Conservation (phyloP, 768 basidiomycete genomes). For the Termitomyces sp. region DNA sequence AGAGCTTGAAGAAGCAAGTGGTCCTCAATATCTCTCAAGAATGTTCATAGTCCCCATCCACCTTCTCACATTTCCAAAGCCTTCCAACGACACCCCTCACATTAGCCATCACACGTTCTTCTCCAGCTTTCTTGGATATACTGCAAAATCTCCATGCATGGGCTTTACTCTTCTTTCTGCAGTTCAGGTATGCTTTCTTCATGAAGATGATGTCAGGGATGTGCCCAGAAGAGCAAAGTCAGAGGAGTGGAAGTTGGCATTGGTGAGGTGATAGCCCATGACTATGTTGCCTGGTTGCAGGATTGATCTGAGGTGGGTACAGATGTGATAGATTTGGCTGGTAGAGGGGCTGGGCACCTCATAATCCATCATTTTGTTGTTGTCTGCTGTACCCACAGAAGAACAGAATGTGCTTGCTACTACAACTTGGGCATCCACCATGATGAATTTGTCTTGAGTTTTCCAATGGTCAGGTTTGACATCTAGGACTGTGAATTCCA, state of each 20-base stretch:
- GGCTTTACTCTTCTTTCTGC: slow-evolving; percentile 85
- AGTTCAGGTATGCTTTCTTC: slow-evolving; percentile 92
- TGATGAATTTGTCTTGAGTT: slow-evolving; percentile 72
- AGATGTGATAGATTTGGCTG: slow-evolving; percentile 30
- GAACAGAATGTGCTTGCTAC: slow-evolving; percentile 76
- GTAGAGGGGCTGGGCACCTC: no score
- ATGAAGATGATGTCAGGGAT: slow-evolving; percentile 92
- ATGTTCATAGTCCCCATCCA: slow-evolving; percentile 96
- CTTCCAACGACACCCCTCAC: slow-evolving; percentile 84
- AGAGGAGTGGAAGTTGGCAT: slow-evolving; percentile 91
- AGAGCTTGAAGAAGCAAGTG: slow-evolving; percentile 19
- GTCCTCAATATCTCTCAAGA: slow-evolving; percentile 92
- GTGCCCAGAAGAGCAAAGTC: slow-evolving; percentile 70
- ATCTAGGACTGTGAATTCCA: no score
- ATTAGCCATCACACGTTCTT: slow-evolving; percentile 75
- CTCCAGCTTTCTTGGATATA: slow-evolving; percentile 89
- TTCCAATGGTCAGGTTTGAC: slow-evolving; percentile 22
- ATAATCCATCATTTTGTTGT: no score
- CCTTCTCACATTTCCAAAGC: slow-evolving; percentile 90
- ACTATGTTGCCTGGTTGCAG: slow-evolving; percentile 65
- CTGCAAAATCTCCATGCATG: slow-evolving; percentile 87
- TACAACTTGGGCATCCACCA: slow-evolving; percentile 33
- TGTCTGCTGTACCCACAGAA: slow-evolving; percentile 39
- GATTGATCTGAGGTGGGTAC: slow-evolving; percentile 30
- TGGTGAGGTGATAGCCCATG: no score